phyloP scores from a whole-genome alignment of 2,329 filamentous ascomycete species.

The Sarocladium oryzae region DNA sequence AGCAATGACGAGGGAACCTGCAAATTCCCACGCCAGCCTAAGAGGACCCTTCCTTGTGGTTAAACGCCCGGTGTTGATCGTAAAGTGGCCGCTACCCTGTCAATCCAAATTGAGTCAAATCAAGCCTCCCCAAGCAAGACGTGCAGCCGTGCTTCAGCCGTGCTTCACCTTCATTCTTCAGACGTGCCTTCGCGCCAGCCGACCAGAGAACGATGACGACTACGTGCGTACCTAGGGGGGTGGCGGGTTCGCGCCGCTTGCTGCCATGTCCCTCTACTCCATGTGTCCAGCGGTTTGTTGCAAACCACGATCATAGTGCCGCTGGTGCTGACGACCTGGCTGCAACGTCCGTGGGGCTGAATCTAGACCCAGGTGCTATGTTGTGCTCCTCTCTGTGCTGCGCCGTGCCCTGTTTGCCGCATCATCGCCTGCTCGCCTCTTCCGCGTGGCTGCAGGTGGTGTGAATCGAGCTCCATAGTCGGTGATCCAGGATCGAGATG shows the following conservation, averaged over 20 bases:
- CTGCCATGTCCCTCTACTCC: neutral
- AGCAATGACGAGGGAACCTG: constrained; percentile 6
- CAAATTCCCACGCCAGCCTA: neutral
- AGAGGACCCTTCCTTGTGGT: neutral
- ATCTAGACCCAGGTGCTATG: neutral
- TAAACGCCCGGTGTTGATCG: neutral
- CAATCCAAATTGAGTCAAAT: no score
- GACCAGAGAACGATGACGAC: constrained; percentile 4
- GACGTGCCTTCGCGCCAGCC: neutral
- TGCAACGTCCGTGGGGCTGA: neutral
- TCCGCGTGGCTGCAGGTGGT: neutral
- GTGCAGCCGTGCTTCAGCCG: no score
- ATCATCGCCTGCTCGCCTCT: neutral
- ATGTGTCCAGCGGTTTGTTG: constrained; percentile 2
- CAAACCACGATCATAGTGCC: neutral
- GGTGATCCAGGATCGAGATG: constrained; percentile 8
- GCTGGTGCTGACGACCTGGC: neutral
- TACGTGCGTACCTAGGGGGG: neutral
- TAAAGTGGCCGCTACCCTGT: neutral
- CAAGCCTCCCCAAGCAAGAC: no score
- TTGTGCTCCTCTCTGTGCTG: neutral
- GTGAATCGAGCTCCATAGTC: constrained; percentile 5
- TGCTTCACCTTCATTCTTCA: constrained; percentile 1
- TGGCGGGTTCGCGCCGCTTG: no score
- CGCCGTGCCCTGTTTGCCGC: constrained; percentile 1